Percentiles rank a stretch among this genome's conserved stretches.
phyloP scores from a whole-genome alignment of 345 rosid species.

The Citrus inodora region DNA sequence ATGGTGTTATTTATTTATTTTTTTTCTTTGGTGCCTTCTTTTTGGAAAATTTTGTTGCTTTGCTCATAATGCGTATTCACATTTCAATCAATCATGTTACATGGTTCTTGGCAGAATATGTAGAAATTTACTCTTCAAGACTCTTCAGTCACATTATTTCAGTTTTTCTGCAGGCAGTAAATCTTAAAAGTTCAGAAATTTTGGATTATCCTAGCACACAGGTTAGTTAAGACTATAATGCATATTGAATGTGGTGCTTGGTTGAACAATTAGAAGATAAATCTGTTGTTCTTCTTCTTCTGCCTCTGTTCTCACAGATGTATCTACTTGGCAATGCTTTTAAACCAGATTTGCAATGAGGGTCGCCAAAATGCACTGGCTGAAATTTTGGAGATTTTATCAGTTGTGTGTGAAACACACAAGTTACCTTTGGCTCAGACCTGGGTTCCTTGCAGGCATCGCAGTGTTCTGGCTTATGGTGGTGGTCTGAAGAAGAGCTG shows the following conservation, averaged over 20 bases:
- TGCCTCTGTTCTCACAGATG: conserved; percentile 35
- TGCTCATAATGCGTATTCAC: neutral
- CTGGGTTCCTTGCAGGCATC: conserved; percentile 96
- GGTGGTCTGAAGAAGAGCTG: conserved; percentile 92
- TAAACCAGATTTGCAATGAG: conserved; percentile 84
- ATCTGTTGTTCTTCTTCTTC: conserved; percentile 21
- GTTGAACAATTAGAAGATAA: conserved; percentile 30
- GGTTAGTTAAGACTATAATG: conserved; percentile 44
- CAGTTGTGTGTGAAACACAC: conserved; percentile 77
- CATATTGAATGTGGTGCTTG: conserved; percentile 22
- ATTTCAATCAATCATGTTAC: neutral
- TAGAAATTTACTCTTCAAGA: conserved; percentile 12
- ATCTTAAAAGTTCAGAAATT: conserved; percentile 82
- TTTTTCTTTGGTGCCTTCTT: neutral
- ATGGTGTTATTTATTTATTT: neutral
- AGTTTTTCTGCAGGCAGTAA: conserved; percentile 73
- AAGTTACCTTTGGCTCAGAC: conserved; percentile 96
- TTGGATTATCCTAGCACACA: conserved; percentile 65
- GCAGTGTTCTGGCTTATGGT: conserved; percentile 71
- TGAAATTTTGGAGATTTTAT: conserved; percentile 86
- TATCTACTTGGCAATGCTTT: conserved; percentile 36
- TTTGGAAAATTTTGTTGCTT: neutral
- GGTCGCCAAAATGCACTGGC: conserved; percentile 85
- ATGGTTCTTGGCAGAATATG: neutral
- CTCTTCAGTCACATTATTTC: conserved; percentile 34